Evolutionary conservation across 2,329 filamentous ascomycete genomes (phyloP).

Genomic region (Botrytis sinoallii): DNA sequence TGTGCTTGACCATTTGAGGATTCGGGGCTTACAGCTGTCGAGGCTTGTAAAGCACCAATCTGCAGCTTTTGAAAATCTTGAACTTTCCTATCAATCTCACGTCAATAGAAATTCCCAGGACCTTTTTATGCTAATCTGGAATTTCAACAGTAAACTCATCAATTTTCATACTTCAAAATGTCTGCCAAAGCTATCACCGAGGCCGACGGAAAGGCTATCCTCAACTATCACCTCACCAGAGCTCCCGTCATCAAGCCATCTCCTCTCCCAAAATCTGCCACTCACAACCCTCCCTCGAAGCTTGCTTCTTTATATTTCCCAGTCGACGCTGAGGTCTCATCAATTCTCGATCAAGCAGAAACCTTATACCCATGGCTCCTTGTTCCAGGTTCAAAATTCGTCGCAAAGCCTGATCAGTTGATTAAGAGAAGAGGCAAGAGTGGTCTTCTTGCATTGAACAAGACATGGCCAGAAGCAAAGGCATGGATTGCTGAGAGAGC

Average conservation of each 20-base stretch:
- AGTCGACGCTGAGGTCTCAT: constrained; percentile 77
- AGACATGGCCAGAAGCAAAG: constrained; percentile 90
- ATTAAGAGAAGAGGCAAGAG: constrained; percentile 99
- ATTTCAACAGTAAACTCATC: constrained; percentile 20
- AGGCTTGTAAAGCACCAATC: constrained; percentile 5
- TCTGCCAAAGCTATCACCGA: constrained; percentile 97
- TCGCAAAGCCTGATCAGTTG: constrained; percentile 98
- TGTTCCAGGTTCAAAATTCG: constrained; percentile 79
- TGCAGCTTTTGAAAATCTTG: neutral
- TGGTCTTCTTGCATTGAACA: constrained; percentile 92
- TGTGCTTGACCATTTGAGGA: neutral
- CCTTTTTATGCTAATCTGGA: constrained; percentile 8
- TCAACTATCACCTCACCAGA: constrained; percentile 99
- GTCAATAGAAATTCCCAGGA: neutral
- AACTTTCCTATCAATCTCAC: constrained; percentile 6
- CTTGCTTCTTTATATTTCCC: constrained; percentile 92
- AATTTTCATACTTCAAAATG: constrained; percentile 53
- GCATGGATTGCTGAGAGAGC: constrained; percentile 92
- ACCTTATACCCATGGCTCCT: constrained; percentile 95
- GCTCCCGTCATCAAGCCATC: constrained; percentile 97
- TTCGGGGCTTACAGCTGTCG: neutral
- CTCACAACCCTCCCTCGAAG: constrained; percentile 89
- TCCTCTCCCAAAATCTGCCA: constrained; percentile 77
- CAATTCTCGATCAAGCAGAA: constrained; percentile 92
- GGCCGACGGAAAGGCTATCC: constrained; percentile 99